A percentile compares a stretch with the other conserved stretches of the same genome.
Conservation (phyloP, 805 yeast genomes). For the Wickerhamiella domercqiae region DNA sequence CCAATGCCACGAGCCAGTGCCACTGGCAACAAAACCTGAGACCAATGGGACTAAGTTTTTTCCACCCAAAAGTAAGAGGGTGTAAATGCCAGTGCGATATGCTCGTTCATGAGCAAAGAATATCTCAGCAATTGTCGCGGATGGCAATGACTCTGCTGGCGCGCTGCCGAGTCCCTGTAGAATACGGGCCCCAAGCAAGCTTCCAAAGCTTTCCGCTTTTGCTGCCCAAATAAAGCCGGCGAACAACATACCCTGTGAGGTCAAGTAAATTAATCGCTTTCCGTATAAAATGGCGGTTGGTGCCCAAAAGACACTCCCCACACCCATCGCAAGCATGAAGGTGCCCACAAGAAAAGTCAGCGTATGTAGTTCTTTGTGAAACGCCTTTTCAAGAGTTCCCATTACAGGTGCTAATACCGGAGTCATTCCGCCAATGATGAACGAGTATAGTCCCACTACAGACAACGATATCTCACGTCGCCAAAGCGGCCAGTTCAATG, state of each 20-base stretch:
- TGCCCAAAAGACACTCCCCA: slow-evolving; percentile 42
- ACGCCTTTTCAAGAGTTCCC: slow-evolving; percentile 29
- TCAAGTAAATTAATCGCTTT: slow-evolving; percentile 38
- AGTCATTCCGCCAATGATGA: slow-evolving; percentile 48
- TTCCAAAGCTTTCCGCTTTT: slow-evolving; percentile 32
- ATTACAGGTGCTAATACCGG: slow-evolving; percentile 47
- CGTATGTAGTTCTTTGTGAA: slow-evolving; percentile 28
- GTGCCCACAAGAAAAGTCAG: slow-evolving; percentile 43
- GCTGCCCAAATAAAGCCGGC: slow-evolving; percentile 44
- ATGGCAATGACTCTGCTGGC: slow-evolving; percentile 45
- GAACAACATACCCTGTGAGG: slow-evolving; percentile 34
- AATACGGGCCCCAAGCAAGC: slow-evolving; percentile 42
- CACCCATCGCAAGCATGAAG: slow-evolving; percentile 41
- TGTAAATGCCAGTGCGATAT: slow-evolving; percentile 42
- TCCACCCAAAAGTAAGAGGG: slow-evolving; percentile 44
- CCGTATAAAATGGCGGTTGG: slow-evolving; percentile 45
- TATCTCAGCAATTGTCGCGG: slow-evolving; percentile 46
- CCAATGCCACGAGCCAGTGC: slow-evolving; percentile 43
- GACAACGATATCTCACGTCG: slow-evolving; percentile 38
- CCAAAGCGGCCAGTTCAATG: slow-evolving; percentile 51
- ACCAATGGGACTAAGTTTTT: slow-evolving; percentile 44
- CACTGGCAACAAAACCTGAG: slow-evolving; percentile 36
- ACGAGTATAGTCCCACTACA: slow-evolving; percentile 41
- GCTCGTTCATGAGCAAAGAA: slow-evolving; percentile 48
- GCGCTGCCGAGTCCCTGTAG: slow-evolving; percentile 46